Evolutionary conservation across 257 asterid genomes (phyloP), one percentile per base, ranked within the genome.

Genomic region (Solanum paucissectum): DNA sequence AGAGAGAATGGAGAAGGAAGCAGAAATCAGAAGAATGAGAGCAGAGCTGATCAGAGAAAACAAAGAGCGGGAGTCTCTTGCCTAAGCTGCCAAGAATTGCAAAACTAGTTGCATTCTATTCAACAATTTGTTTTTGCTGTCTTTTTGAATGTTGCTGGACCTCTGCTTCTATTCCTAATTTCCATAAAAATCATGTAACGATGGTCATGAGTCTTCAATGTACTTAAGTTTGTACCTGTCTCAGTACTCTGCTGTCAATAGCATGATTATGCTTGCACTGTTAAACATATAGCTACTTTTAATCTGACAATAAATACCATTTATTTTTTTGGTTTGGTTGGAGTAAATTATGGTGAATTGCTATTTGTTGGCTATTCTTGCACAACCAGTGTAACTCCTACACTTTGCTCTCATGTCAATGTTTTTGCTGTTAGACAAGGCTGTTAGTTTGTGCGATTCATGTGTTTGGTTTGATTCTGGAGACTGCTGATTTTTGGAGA

Each of bases 1-100:
- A 90, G 98, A 95, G 92, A 92, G 68, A 87, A 81, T 94, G 98
- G 93, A 92, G 88, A 92, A 90, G 88, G 98, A 95, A 91, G 91
- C 91, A 49, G 94, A 94, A 87, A 92, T 94, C 77, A 90, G 93
- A 90, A 92, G 87, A 89, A 92, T 91, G 91, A 91, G 91, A 87
- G 95, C 91, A 84, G 93, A 92, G 85, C 90, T 95, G 32, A 90
- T 92, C 90, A 90, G 79, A 84, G 93, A 93, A 88, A 93, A 91
- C 88, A 92, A 88, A 66, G 92, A 91, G 88, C 88, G 90, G 72
- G 94, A 92, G 87, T 86, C 94, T 72, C 94, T 93, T 87, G 91
- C 92, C 90, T 93, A 86, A 93, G 89, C 90, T 86, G 86, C 88
- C 44, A 5, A 34, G 87, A 66, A 86, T 85, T 62, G 72, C 58